Conservation (phyloP, 352 stramenopile species). For the Pythium brassicae region DNA sequence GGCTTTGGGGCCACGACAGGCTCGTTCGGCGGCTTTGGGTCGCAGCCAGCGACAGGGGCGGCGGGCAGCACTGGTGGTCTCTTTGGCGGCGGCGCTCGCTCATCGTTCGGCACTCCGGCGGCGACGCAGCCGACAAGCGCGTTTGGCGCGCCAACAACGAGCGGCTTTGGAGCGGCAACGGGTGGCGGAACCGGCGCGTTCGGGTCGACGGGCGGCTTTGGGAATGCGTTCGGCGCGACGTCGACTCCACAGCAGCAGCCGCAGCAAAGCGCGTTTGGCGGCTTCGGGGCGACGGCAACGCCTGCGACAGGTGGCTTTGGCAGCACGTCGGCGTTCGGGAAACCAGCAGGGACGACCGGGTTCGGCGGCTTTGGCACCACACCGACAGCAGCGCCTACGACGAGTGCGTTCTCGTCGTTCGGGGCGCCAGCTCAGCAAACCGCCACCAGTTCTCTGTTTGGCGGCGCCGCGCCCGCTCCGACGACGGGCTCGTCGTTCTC, state of each 20-base stretch:
- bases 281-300: constrained; percentile 38
- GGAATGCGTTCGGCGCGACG: constrained; percentile 43
- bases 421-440: constrained; percentile 26
- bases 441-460: constrained; percentile 37
- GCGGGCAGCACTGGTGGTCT: constrained; percentile 19
- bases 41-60: constrained; percentile 26
- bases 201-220: constrained; percentile 40
- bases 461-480: constrained; percentile 23
- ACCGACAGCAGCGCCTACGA: constrained; percentile 24
- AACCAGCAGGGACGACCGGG: constrained; percentile 25
- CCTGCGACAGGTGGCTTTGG: constrained; percentile 36
- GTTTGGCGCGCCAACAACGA: constrained; percentile 37
- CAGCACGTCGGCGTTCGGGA: constrained; percentile 38
- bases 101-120: constrained; percentile 35
- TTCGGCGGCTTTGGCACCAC: constrained; percentile 40
- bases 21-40: constrained; percentile 53
- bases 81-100: constrained; percentile 31
- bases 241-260: constrained; percentile 25
- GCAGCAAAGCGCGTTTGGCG: constrained; percentile 43
- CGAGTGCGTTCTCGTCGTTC: constrained; percentile 36
- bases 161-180: constrained; percentile 30
- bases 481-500: constrained; percentile 30
- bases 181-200: constrained; percentile 29
- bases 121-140: constrained; percentile 20
- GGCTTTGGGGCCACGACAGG: constrained; percentile 21